phyloP scores from a whole-genome alignment of 805 yeast genomes.

The Ascoidea rubescens region DNA sequence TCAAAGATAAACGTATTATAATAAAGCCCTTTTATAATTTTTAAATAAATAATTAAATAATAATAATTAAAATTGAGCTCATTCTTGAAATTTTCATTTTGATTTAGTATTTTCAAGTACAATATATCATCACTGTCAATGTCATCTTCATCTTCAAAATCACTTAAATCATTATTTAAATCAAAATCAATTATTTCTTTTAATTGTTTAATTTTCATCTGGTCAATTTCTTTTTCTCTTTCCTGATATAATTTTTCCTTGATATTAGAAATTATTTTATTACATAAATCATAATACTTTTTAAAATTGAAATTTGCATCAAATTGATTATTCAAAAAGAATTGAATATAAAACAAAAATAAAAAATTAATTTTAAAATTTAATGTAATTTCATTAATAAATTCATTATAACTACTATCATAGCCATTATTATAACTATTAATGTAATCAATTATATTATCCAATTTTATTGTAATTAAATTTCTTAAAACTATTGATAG shows the following conservation, averaged over 20 bases:
- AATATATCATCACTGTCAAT: background rate
- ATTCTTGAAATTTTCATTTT: background rate
- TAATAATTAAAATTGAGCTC: background rate
- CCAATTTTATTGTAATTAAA: too few species aligned
- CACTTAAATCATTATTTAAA: background rate
- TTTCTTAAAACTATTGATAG: too few species aligned
- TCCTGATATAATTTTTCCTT: background rate
- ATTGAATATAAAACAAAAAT: background rate
- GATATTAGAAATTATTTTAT: background rate
- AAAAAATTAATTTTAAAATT: too few species aligned
- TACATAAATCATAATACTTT: too few species aligned
- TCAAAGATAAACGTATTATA: background rate
- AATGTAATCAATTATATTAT: too few species aligned
- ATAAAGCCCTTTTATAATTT: background rate
- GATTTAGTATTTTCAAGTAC: conserved; percentile 1
- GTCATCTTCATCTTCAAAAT: background rate
- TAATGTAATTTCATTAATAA: too few species aligned
- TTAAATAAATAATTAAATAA: background rate
- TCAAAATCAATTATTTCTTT: background rate
- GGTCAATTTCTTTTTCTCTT: background rate
- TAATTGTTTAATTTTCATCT: background rate
- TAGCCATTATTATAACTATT: background rate
- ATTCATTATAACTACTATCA: background rate
- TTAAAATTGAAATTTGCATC: too few species aligned
- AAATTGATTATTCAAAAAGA: background rate